These are phyloP conservation scores for Favolaschia claudopus DNA, from an alignment of 768 basidiomycete species.

Conservation along the genomic window DNA sequence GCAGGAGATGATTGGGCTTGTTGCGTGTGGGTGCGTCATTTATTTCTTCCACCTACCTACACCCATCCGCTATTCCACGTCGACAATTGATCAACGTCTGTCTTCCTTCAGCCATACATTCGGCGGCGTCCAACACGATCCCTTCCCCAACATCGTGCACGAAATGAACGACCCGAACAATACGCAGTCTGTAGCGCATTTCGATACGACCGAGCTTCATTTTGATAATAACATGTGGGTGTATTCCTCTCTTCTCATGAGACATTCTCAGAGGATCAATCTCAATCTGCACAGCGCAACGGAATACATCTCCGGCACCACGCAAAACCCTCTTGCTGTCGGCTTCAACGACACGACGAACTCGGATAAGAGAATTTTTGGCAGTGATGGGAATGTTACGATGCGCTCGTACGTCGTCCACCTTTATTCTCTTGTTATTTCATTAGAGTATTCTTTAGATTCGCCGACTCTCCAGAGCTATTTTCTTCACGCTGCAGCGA, in stretches of 20 bases:
- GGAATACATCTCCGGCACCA: slow-evolving; percentile 12
- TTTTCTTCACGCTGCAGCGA: too few species aligned
- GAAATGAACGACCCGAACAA: slow-evolving; percentile 17
- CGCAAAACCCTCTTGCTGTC: slow-evolving; percentile 15
- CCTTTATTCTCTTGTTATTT: too few species aligned
- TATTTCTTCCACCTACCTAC: not conserved
- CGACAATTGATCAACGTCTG: too few species aligned
- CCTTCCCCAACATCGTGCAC: too few species aligned
- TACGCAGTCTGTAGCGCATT: slow-evolving; percentile 10
- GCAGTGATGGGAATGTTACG: slow-evolving; percentile 22
- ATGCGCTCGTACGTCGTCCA: too few species aligned
- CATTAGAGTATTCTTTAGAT: too few species aligned
- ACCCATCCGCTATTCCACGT: not conserved
- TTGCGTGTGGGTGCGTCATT: slow-evolving; percentile 13
- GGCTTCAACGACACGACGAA: slow-evolving; percentile 13
- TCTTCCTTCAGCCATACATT: too few species aligned
- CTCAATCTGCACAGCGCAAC: not conserved
- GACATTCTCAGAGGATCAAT: not conserved
- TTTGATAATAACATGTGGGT: slow-evolving; percentile 21
- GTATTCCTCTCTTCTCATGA: not conserved
- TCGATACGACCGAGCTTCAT: slow-evolving; percentile 12
- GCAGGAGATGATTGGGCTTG: slow-evolving; percentile 21
- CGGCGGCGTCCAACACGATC: too few species aligned
- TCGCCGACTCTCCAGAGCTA: too few species aligned
- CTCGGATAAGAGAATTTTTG: slow-evolving; percentile 21